Base-by-base conservation (phyloP, 257 asterid species). In the Phtheirospermum japonicum region DNA sequence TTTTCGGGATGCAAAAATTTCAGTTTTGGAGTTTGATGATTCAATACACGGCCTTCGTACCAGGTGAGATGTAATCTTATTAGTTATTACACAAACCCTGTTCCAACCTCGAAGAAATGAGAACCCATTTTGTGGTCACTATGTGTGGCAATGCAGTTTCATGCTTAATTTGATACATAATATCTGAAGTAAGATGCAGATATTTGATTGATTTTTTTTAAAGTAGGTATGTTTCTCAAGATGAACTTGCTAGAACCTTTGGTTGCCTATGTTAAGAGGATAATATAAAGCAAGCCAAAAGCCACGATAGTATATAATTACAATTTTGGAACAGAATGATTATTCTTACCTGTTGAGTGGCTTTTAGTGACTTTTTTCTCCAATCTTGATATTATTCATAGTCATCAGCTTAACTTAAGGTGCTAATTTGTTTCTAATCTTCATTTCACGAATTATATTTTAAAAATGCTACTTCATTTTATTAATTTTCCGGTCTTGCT, bases 1-100 rank as follows among this genome's bases (percentile, higher is more conserved):
- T 49, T 92, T 89, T 59, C 80, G 80, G 68, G 97, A 92, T 71
- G 99, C 99, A 30, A 92, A 92, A 72, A 73, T 92, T 45, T 86
- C 95, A 4, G 79, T 92, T 67, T 75, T 92, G 75, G 97, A 92
- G 85, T 92, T 89, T 71, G 99, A 92, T 26, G 96, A 89, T 67
- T 84, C 99, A 31, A 79, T 84, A 49, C 87, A 92, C 54, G 95
- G 89, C 65, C 90, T 92, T 37, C 88, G 89, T 23, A 85, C 94
- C 56, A 92, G 99, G 99, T 85, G 71, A 72, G 74, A 34, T 54
- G 51, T 65, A 63, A 57, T 67, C 43, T 73, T 65, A 64, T 60
- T 34, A 43, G 37, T 73, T 65, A 64, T 60, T 34, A 43, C 9
- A 46, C 49, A 55, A 17, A 48, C 34, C 19, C 53, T 43, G n/a